Evolutionary conservation across 208 protist species (phyloP), one percentile per base, ranked within the genome.

Genomic region (Leishmania gerbilli): DNA sequence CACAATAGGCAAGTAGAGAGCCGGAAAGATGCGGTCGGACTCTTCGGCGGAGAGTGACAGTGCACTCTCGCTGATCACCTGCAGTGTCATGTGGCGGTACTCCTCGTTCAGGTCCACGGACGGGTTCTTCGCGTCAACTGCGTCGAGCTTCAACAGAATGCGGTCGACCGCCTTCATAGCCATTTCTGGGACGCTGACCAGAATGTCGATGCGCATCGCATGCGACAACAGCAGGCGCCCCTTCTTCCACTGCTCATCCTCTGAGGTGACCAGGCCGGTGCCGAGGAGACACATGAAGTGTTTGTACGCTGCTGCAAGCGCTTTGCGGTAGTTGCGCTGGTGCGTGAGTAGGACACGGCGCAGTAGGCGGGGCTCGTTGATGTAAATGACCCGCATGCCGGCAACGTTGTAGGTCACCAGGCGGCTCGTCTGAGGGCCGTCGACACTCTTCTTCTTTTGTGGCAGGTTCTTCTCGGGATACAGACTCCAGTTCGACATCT

Each of bases 281-380:
- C 95, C 95, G 74, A 98, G 93, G 9, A 97, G 84, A 72, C 93
- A 96, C 88, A 98, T 89, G 79, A 98, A 98, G 76, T 96, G 93
- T 75, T 95, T 96, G 87, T 98, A 98, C 24, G 93, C 92, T 27
- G 87, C 89, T 15, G 84, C 89, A 64, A 95, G 85, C 71, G 92
- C 95, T 83, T 98, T 98, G 74, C 83, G 79, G 84, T 98, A 98
- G 80, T 93, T 95, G 62, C 92, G 89, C 86, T 96, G 93, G 71
- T 96, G 88, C n/a, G 92, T 95, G 64, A 93, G 79, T 0, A 98
- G 88, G 21, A 98, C 92, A 31, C 93, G 95, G 68, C 93, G 93
- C 42, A 98, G 76, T 47, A 98, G 86, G 37, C 83, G 77, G 6
- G 95, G 95, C 49, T 97, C 85, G 76, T 96, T 96, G 65, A 96